Evolutionary conservation across 2,329 filamentous ascomycete genomes (phyloP), one percentile per base, ranked within the genome.

Genomic region (Trichophyton benhamiae): DNA sequence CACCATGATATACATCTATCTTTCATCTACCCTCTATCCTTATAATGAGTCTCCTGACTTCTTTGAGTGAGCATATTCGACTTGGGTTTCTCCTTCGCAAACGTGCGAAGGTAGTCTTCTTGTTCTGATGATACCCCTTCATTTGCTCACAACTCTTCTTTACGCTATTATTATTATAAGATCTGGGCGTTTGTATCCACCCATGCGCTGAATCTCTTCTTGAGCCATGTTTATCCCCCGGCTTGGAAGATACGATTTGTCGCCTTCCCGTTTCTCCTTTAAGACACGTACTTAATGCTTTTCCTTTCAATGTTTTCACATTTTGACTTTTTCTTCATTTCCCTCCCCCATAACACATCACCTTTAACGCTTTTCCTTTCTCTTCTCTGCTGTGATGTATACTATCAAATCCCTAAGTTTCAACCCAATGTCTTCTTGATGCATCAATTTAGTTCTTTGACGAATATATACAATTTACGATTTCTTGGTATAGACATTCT

Each of bases 351-450:
- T 53, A 53, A 8, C n/a, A 27, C 49, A 53, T 53, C 25, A 61
- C 61, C 63, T 64, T 65, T 66, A 67, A 67, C 63, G 66, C 66
- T 58, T 60, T 63, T 15, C 68, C 68, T 68, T 63, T 69, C 67
- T 36, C 70, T 65, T 36, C 49, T 60, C 8, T 15, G 49, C 46
- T 27, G 11, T 53, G 22, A 22, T 55, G 27, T 60, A 52, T 22
- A 52, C 46, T 55, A 55, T 55, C 27, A 55, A 33, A n/a, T 6
- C 33, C 33, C 30, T 27, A 55, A 55, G 13, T 13, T 36, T 36
- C 52, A 55, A 38, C 30, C 33, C n/a, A 17, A 55, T 55, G 25
- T 55, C 52, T 55, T 36, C 52, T 55, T 55, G 15, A 36, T 55
- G 30, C 52, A 55, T 33, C 46, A 52, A 27, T 55, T 36, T 33